Base-by-base conservation (phyloP, 495 filamentous ascomycete genomes). In the Melanomma pulvis-pyrius region DNA sequence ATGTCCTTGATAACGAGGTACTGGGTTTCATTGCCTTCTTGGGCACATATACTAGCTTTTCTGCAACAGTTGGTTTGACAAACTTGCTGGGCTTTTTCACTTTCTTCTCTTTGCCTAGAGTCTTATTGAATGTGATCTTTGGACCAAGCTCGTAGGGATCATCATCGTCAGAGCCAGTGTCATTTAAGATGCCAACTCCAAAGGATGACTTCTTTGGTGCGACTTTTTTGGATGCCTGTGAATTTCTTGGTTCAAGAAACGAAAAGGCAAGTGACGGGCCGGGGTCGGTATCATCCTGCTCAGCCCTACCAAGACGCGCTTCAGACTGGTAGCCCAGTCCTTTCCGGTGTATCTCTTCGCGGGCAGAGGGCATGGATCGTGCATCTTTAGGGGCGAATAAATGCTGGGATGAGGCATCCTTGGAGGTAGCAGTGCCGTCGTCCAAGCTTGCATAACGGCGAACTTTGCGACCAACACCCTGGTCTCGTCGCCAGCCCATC, bases 401-500 rank as follows among this genome's bases (percentile, higher is more conserved):
- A 79, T 92, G 87, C 12, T 79, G 11, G 29, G 46, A n/a, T 26
- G 2, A 25, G 24, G 19, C 47, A 21, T 77, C 71, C 24, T 74
- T 70, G 36, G 76, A 79, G 22, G 74, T 77, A 8, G 58, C 65
- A 1, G 74, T 66, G n/a, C 61, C 85, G 50, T 86, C 85, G 50
- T 86, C 90, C 9, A 93, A 78, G 52, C 87, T 82, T 47, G 91
- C 92, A 76, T 79, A 84, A 34, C 94, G 84, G 46, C 88, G 86
- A n/a, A 96, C 79, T 74, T 91, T 96, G 30, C 92, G 92, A 1
- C 94, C 96, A 55, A 98, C 84, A 0, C 96, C 94, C 74, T 97
- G 92, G 0, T 92, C 94, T 57, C 92, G 90, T 63, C 88, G 89
- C 94, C 96, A 98, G 13, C 94, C 94, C 96, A 98, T 98, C 72